Conservation (phyloP, 306 rosid genomes). For the Castanea mollissima region DNA sequence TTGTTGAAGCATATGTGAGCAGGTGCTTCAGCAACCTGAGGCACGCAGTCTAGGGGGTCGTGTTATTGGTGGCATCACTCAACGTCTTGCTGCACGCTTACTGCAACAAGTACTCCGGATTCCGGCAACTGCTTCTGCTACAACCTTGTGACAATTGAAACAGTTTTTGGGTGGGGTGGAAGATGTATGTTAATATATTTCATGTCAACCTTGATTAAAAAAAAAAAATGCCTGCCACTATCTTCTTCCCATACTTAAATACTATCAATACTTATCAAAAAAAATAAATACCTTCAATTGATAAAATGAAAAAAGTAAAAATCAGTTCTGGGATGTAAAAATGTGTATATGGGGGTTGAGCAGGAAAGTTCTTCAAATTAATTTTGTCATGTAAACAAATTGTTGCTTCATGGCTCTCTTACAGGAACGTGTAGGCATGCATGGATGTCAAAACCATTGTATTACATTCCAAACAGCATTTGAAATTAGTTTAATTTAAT, state of each 20-base stretch:
- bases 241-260: neutral
- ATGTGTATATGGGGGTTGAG: neutral
- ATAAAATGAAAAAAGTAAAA: neutral
- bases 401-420: neutral
- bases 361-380: neutral
- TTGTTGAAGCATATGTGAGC: conserved; percentile 4
- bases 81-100: conserved; percentile 84
- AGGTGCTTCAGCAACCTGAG: conserved; percentile 90
- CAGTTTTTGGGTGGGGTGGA: neutral
- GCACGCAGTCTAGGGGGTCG: conserved; percentile 72
- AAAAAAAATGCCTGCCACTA: neutral
- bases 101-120: conserved; percentile 77
- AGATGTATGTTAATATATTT: neutral
- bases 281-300: neutral
- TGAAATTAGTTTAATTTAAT: neutral
- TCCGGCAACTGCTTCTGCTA: conserved; percentile 44
- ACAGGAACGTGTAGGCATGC: neutral
- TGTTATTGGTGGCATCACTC: conserved; percentile 80
- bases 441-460: neutral
- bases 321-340: neutral
- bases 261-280: too few species aligned
- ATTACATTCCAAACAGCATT: neutral
- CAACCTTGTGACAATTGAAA: conserved; percentile 31
- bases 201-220: neutral
- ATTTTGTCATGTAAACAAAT: neutral